A percentile compares a stretch with the other conserved stretches of the same genome.
phyloP scores from a whole-genome alignment of 2,329 filamentous ascomycete genomes.

The Ascochyta rabiei region DNA sequence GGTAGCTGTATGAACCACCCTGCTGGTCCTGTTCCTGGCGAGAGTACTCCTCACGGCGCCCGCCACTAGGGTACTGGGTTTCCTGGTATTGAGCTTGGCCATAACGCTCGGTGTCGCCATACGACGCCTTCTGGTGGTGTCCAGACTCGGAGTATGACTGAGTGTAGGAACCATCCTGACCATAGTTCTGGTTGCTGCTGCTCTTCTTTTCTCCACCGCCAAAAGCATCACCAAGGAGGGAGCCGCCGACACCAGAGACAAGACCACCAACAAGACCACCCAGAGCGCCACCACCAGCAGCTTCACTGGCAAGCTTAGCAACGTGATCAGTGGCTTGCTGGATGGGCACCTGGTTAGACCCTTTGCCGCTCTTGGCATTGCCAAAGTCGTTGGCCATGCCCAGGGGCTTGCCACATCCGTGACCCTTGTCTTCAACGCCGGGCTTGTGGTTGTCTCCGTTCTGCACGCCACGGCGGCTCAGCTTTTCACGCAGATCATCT shows the following conservation, averaged over 20 bases:
- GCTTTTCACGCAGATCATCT: conserved; percentile 72
- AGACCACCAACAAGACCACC: conserved; percentile 74
- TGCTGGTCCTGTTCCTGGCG: conserved; percentile 62
- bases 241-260: conserved; percentile 63
- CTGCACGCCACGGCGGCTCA: conserved; percentile 78
- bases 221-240: conserved; percentile 68
- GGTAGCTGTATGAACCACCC: conserved; percentile 60
- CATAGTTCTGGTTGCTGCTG: conserved; percentile 60
- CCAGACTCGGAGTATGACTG: conserved; percentile 68
- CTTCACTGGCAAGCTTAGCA: conserved; percentile 62
- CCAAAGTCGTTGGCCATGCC: conserved; percentile 70
- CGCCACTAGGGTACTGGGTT: conserved; percentile 64
- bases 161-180: conserved; percentile 66
- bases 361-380: conserved; percentile 46
- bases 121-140: conserved; percentile 50
- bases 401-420: conserved; percentile 82
- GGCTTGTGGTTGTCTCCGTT: conserved; percentile 84
- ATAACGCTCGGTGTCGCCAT: conserved; percentile 56
- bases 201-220: conserved; percentile 59
- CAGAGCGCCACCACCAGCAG: conserved; percentile 67
- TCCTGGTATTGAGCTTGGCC: conserved; percentile 66
- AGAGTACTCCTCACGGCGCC: conserved; percentile 64
- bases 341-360: conserved; percentile 47
- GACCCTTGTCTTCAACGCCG: conserved; percentile 80
- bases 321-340: conserved; percentile 48